A percentile compares a stretch with the other conserved stretches of the same genome.
phyloP scores from a whole-genome alignment of 176 grass and related monocot species.

The Cenchrus americanus region DNA sequence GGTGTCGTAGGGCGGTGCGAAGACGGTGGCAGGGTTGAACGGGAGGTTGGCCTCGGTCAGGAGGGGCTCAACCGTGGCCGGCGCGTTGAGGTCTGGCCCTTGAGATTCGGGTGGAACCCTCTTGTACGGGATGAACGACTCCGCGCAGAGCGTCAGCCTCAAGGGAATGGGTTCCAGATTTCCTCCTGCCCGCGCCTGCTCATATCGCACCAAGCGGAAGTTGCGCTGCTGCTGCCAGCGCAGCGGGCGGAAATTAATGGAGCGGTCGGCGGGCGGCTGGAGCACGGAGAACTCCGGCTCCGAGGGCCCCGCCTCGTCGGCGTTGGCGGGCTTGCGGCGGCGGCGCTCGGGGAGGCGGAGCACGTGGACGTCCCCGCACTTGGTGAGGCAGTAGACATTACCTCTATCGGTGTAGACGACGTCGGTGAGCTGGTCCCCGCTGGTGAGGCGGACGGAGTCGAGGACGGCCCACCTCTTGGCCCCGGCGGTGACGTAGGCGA shows the following conservation, averaged over 20 bases:
- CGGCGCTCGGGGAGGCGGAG: constrained; percentile 56
- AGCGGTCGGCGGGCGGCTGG: constrained; percentile 1
- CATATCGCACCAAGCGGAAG: constrained; percentile 40
- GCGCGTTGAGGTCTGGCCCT: constrained; percentile 42
- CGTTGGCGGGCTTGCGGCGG: constrained; percentile 43
- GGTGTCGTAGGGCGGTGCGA: constrained; percentile 50
- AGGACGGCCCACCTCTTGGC: constrained; percentile 60
- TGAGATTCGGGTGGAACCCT: constrained; percentile 39
- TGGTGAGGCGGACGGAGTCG: constrained; percentile 39
- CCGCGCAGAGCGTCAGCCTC: constrained; percentile 20
- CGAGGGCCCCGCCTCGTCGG: constrained; percentile 42
- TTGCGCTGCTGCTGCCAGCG: neutral
- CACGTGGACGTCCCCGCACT: constrained; percentile 58
- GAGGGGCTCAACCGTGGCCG: constrained; percentile 41
- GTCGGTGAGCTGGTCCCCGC: constrained; percentile 56
- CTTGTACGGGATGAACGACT: constrained; percentile 21
- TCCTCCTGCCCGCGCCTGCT: constrained; percentile 10
- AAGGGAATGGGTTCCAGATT: neutral
- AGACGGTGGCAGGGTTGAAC: constrained; percentile 44
- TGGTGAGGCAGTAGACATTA: constrained; percentile 67
- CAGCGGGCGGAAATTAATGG: neutral
- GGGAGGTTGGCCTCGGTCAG: constrained; percentile 46
- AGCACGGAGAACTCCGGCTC: constrained; percentile 12
- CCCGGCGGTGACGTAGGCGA: constrained; percentile 63
- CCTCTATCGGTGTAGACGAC: constrained; percentile 60